Conservation (phyloP, 1,284 basidiomycete genomes). For the Thecaphora thlaspeos region DNA sequence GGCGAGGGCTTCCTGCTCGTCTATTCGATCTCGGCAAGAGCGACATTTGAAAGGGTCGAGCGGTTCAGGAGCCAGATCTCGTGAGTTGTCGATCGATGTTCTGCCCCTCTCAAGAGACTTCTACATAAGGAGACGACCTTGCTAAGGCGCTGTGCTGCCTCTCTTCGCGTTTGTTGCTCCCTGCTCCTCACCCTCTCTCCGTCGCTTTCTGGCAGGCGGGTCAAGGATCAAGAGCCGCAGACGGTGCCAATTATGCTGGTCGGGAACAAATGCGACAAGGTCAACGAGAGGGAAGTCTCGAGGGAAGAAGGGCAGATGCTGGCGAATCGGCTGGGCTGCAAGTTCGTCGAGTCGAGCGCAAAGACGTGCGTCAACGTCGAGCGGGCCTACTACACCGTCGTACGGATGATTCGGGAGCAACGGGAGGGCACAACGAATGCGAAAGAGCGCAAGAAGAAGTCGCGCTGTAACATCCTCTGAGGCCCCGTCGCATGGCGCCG, state of each 20-base stretch:
- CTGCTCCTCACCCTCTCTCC: not conserved
- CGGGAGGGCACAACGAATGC: constrained; percentile 37
- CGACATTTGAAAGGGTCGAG: constrained; percentile 59
- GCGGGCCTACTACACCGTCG: constrained; percentile 57
- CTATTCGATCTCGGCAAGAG: constrained; percentile 58
- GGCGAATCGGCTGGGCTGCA: constrained; percentile 56
- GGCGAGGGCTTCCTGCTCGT: constrained; percentile 60
- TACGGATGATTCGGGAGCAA: constrained; percentile 51
- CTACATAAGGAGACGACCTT: no score
- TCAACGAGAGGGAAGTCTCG: constrained; percentile 73
- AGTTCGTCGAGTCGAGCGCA: constrained; percentile 59
- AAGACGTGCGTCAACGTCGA: constrained; percentile 59
- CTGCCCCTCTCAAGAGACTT: not conserved
- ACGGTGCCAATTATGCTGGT: constrained; percentile 75
- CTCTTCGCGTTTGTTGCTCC: no score
- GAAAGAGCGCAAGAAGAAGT: constrained; percentile 52
- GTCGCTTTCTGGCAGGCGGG: constrained; percentile 15
- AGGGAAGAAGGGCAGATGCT: constrained; percentile 56
- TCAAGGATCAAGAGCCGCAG: constrained; percentile 57
- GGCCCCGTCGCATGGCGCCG: no score
- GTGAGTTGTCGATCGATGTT: not conserved
- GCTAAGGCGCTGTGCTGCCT: no score
- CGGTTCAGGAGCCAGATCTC: constrained; percentile 58
- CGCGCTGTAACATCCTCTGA: constrained; percentile 55
- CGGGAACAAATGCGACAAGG: constrained; percentile 82